Conservation (phyloP, 768 basidiomycete genomes). For the Lactifluus piperatus region DNA sequence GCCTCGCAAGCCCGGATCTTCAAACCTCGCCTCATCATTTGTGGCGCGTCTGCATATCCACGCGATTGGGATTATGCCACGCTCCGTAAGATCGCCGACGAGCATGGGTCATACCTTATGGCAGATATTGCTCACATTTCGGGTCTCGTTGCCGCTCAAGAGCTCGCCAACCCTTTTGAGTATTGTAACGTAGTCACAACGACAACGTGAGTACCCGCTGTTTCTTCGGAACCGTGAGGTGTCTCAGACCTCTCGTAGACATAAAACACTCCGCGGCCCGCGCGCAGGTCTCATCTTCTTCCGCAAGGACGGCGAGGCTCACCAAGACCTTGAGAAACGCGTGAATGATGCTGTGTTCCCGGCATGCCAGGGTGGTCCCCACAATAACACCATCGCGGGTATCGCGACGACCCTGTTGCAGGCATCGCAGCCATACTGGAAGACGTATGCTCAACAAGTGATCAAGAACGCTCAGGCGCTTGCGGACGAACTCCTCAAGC, state of each 20-base stretch:
- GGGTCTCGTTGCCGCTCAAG: conserved; percentile 87
- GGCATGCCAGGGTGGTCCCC: conserved; percentile 98
- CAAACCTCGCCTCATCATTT: conserved; percentile 93
- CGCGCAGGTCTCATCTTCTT: conserved; percentile 98
- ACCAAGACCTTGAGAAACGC: conserved; percentile 87
- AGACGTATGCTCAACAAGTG: conserved; percentile 90
- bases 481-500: conserved; percentile 55
- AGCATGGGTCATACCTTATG: conserved; percentile 89
- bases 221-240: not conserved
- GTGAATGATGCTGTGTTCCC: conserved; percentile 99
- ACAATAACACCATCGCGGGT: conserved; percentile 98
- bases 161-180: conserved; percentile 86
- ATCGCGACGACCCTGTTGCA: conserved; percentile 90
- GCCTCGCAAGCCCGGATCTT: conserved; percentile 84
- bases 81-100: conserved; percentile 73
- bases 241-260: conserved; percentile 35
- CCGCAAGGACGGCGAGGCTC: conserved; percentile 78
- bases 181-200: conserved; percentile 97
- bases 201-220: conserved; percentile 58
- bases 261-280: conserved; percentile 98
- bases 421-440: conserved; percentile 82
- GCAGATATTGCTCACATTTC: conserved; percentile 97
- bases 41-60: conserved; percentile 97
- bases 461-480: conserved; percentile 80
- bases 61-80: conserved; percentile 94